Conservation (phyloP, 106 monocot genomes). For the Apostasia shenzhenica region DNA sequence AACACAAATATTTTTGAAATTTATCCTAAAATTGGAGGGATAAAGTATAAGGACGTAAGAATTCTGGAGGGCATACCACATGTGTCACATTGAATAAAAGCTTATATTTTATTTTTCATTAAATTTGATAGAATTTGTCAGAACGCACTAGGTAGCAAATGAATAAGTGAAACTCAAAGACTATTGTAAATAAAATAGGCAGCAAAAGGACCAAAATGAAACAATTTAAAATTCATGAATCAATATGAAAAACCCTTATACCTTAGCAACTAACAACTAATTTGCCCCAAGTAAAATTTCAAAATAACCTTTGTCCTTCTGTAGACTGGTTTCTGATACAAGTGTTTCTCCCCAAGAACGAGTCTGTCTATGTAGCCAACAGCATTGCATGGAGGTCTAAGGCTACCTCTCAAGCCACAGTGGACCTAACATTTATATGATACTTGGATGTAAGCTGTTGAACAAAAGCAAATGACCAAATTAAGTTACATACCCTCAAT, state of each 20-base stretch:
- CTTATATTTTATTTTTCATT: too few species aligned
- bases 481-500: not conserved
- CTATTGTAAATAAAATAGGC: too few species aligned
- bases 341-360: constrained; percentile 77
- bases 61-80: too few species aligned
- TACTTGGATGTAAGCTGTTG: not conserved
- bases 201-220: too few species aligned
- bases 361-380: constrained; percentile 79
- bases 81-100: too few species aligned
- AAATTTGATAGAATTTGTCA: not conserved
- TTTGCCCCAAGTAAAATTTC: not conserved
- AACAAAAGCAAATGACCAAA: not conserved
- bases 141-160: too few species aligned
- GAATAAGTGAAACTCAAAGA: too few species aligned
- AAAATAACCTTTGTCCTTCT: constrained; percentile 77
- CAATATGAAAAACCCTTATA: not conserved
- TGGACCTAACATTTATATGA: constrained; percentile 44
- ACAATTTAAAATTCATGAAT: not conserved
- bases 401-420: constrained; percentile 68
- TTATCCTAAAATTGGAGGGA: too few species aligned
- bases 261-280: not conserved
- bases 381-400: constrained; percentile 92
- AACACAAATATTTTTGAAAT: too few species aligned
- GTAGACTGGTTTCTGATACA: constrained; percentile 81
- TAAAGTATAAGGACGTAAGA: too few species aligned